Base-by-base conservation (phyloP, 2,329 filamentous ascomycete species). In the Coleophoma crateriformis region DNA sequence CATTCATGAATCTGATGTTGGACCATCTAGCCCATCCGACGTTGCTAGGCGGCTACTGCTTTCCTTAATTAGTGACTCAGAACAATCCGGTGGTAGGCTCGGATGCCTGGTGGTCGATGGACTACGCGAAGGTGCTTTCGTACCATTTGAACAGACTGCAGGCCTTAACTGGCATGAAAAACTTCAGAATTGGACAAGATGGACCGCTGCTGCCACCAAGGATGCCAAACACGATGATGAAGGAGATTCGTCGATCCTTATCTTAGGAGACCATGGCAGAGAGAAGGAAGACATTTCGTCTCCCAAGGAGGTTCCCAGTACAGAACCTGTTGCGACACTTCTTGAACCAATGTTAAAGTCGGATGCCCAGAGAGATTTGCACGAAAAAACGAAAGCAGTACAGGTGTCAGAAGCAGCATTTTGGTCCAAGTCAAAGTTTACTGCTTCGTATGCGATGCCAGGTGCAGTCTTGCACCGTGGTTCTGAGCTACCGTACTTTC, bases 121-220 rank as follows among this genome's bases (percentile, higher is more conserved):
- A 0, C 19, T 43, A 15, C 45, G 45, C 8, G 32, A 49, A 11
- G 58, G 54, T 15, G 47, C 32, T 7, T 61, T 63, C 32, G 34
- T 60, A 11, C 43, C 49, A 27, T 57, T 58, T 47, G 44, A 50
- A 42, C 34, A 48, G 11, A 43, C 46, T n/a, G 45, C 51, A 7
- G 54, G 46, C 15, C 50, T 66, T 38, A 46, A 56, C 14, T 66
- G 64, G 64, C 56, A 56, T 12, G 55, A 64, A 20, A 57, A 51
- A 42, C 38, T 61, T n/a, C 54, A 58, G 37, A 38, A 52, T 15
- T 66, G 63, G 64, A 49, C 50, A 22, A 52, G 64, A 51, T 65
- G 58, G 56, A 57, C 53, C 7, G 46, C 57, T n/a, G 53, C 64
- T 11, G 55, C 59, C 17, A 27, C 32, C 2, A 59, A 52, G 39